Evolutionary conservation across 192 early-diverging fungal species (phyloP), one percentile per base, ranked within the genome.

Genomic region (Coemansia sp.): DNA sequence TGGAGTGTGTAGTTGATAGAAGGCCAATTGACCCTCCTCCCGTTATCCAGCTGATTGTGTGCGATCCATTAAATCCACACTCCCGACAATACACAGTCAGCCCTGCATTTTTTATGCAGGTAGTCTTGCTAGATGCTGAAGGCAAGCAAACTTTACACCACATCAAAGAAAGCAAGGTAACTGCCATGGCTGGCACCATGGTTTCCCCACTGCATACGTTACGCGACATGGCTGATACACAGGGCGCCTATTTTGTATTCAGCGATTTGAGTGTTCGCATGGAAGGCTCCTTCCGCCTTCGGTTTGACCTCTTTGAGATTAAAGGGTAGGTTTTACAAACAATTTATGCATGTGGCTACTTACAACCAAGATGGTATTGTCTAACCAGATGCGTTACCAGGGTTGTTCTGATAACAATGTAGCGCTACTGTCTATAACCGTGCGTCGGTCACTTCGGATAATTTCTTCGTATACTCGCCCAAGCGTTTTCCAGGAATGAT

Each of bases 401-500:
- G n/a, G 21, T 42, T 31, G 0, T 50, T 36, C 14, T 50, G 1
- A 50, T 7, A 24, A 21, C 24, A 17, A 3, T 70, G 64, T 46
- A 69, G 75, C 3, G 68, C 70, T 7, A 53, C 51, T 51, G 75
- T 84, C 9, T 30, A 68, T 20, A 71, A 56, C n/a, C 75, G 78
- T 11, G 73, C 63, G 2, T 89, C 88, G 5, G 87, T 90, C 25
- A 85, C 86, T 25, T 95, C 95, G 0, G 90, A 90, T 29, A 68
- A 85, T 5, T 94, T 95, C 64, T 85, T 85, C 10, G 95, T 95
- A 0, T 94, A 94, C 73, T 92, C 94, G 29, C 92, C 94, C 5
- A 97, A 97, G 84, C 92, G 91, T 65, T 97, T 95, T 61, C 95
- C 95, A 2, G 95, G 95, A 6, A 95, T 95, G 93, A 92, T 93